Evolutionary conservation across 495 filamentous ascomycete genomes (phyloP), one percentile per base, ranked within the genome.

Genomic region (Trichoderma erinaceum): DNA sequence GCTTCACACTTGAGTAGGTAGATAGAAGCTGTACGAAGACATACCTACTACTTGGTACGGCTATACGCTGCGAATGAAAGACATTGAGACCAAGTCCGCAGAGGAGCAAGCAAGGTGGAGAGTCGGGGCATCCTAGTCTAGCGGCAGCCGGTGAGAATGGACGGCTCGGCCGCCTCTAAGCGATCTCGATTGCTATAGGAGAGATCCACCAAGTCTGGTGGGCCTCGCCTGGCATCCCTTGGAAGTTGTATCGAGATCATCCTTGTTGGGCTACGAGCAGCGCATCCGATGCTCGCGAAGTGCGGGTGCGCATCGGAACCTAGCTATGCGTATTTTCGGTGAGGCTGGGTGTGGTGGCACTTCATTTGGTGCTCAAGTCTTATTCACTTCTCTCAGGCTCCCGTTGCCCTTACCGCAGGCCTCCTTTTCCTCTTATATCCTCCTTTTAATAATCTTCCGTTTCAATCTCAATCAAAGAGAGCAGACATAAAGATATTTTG

Each of bases 271-370:
- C 56, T 12, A 61, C 11, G 56, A 23, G 56, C 56, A 29, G 56
- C 56, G 56, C 16, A 61, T 25, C 56, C 56, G 56, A 27, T 61
- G 56, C 56, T 61, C 56, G 27, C 13, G 56, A 25, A 18, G 56
- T 32, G 56, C 56, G 56, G 56, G 56, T 16, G 56, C 25, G 23
- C 11, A 61, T 61, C 56, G 25, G 56, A 27, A 32, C 25, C 16
- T 61, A 13, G n/a, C 12, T 12, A 18, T 27, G 25, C 23, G 0
- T 16, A 4, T 61, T 12, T 10, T 10, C 27, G 27, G 56, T 10
- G 12, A 29, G n/a, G 56, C 48, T 11, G 8, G 18, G 48, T 5
- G 48, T 52, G 48, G 48, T 52, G 21, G 48, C 48, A 52, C 21
- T 23, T 23, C 35, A 48, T 2, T n/a, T 48, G 44, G 44, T 12